Percentiles rank a stretch among this genome's conserved stretches.
phyloP scores from a whole-genome alignment of 345 rosid species.

The Populus tremula region DNA sequence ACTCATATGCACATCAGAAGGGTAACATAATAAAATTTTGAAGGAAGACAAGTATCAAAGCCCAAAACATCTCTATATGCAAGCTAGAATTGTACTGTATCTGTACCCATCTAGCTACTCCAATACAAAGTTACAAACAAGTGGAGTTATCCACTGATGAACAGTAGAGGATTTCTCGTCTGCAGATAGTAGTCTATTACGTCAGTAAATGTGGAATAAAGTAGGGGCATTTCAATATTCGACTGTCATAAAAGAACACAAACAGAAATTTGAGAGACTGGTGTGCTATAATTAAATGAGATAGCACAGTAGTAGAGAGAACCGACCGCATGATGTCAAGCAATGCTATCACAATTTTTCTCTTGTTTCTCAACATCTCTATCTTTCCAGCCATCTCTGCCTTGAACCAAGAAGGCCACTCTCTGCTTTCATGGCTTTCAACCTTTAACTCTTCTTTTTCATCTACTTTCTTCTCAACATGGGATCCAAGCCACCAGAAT shows the following conservation, averaged over 20 bases:
- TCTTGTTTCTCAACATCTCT: slow-evolving; percentile 45
- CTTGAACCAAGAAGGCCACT: slow-evolving; percentile 65
- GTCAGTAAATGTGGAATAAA: slow-evolving; percentile 20
- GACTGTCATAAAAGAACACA: slow-evolving; percentile 17
- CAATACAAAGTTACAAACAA: background rate
- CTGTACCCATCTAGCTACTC: background rate
- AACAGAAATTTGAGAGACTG: slow-evolving; percentile 8
- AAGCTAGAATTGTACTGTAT: background rate
- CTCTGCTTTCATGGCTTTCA: slow-evolving; percentile 70
- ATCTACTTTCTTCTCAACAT: slow-evolving; percentile 53
- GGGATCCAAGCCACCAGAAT: slow-evolving; percentile 51
- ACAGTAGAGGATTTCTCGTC: background rate
- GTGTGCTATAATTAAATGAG: slow-evolving; percentile 20
- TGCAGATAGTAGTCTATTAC: background rate
- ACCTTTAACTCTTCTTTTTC: slow-evolving; percentile 51
- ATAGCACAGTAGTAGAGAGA: slow-evolving; percentile 39
- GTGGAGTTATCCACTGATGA: background rate
- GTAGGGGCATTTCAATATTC: slow-evolving; percentile 21
- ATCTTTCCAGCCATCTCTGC: slow-evolving; percentile 44
- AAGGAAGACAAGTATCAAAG: background rate
- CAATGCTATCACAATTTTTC: slow-evolving; percentile 40
- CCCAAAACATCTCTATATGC: background rate
- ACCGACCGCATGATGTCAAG: slow-evolving; percentile 44
- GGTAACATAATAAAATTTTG: background rate
- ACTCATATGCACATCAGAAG: too few relatives aligned